phyloP scores from a whole-genome alignment of 768 basidiomycete species.

The Boletus reticulatus region DNA sequence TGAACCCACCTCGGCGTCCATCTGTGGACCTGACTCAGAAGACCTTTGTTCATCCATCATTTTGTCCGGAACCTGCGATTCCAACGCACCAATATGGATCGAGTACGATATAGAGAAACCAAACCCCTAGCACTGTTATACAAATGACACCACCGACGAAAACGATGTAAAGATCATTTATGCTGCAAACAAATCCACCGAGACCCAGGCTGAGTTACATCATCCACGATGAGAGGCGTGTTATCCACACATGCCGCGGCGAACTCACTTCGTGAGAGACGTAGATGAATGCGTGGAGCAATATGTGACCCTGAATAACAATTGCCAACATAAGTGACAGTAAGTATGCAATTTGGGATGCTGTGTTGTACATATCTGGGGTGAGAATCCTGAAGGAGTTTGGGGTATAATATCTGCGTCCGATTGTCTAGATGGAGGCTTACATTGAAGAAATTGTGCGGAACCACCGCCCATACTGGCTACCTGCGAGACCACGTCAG shows the following conservation, averaged over 20 bases:
- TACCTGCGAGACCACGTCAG: conserved; percentile 3
- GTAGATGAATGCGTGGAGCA: conserved; percentile 45
- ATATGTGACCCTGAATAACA: conserved; percentile 3
- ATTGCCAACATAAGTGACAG: neutral
- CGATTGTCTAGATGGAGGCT: neutral
- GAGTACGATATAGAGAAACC: too few relatives aligned
- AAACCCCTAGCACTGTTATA: too few relatives aligned
- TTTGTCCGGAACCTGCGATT: too few relatives aligned
- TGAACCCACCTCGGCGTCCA: too few relatives aligned
- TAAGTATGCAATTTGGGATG: neutral
- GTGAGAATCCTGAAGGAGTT: conserved; percentile 17
- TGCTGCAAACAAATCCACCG: conserved; percentile 20
- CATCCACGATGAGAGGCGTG: neutral
- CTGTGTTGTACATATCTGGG: conserved; percentile 16
- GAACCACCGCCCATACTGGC: conserved; percentile 23
- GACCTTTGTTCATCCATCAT: too few relatives aligned
- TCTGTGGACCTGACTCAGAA: too few relatives aligned
- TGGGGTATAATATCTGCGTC: neutral
- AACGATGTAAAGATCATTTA: conserved; percentile 16
- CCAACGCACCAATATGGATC: too few relatives aligned
- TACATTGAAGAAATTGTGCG: conserved; percentile 20
- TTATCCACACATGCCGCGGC: neutral
- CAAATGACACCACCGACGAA: neutral
- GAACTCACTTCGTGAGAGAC: conserved; percentile 16
- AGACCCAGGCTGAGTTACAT: conserved; percentile 21